Evolutionary conservation across 2,329 filamentous ascomycete species (phyloP).

Genomic region (Cladosporium sp.): DNA sequence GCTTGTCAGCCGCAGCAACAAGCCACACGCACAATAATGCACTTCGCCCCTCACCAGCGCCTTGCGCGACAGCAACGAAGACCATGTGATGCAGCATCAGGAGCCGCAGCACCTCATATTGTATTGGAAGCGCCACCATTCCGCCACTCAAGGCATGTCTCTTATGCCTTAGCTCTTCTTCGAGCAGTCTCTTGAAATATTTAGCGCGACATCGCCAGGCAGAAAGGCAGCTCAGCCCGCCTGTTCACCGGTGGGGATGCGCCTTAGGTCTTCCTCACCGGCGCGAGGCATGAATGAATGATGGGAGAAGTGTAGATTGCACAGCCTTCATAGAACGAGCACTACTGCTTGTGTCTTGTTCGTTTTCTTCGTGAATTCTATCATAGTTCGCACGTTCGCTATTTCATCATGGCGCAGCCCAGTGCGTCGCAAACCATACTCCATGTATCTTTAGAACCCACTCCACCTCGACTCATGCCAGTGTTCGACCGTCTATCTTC

Average conservation of each 20-base stretch:
- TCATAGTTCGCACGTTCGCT: neutral
- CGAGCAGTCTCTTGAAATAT: constrained; percentile 4
- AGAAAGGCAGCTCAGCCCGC: constrained; percentile 4
- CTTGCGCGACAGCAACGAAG: neutral
- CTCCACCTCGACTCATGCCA: constrained; percentile 3
- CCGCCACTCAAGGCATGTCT: constrained; percentile 5
- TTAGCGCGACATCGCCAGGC: constrained; percentile 12
- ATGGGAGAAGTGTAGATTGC: neutral
- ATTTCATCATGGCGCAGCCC: constrained; percentile 1
- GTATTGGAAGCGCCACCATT: constrained; percentile 1
- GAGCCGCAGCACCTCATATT: neutral
- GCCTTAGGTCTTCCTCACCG: constrained; percentile 12
- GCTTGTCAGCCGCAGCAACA: constrained; percentile 10
- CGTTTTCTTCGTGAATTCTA: neutral
- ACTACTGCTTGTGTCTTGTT: neutral
- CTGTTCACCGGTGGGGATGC: constrained; percentile 15
- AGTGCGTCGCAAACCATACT: neutral
- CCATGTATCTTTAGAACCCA: constrained; percentile 12
- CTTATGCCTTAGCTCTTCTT: constrained; percentile 14
- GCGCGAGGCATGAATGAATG: constrained; percentile 2
- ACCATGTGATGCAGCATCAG: neutral
- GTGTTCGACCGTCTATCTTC: constrained; percentile 4
- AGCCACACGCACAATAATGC: constrained; percentile 1
- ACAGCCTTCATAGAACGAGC: constrained; percentile 7
- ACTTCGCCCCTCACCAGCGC: neutral